Base-by-base conservation (phyloP, 805 yeast genomes). In the Monosporozyma solicola region DNA sequence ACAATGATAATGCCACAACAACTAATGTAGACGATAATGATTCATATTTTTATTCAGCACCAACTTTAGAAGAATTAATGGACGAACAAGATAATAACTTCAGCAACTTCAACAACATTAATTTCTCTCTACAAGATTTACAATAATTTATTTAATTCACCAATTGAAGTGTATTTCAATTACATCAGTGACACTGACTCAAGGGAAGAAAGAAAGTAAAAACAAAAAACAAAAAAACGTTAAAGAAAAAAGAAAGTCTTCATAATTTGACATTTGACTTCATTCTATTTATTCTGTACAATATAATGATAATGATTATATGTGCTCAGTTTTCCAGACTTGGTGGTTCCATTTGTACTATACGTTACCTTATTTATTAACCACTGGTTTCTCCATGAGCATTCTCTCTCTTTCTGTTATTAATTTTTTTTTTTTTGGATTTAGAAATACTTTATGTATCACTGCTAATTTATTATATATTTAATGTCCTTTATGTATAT, bases 21-120 rank as follows among this genome's bases (percentile, higher is more conserved):
- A 51, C 50, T 15, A 50, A 53, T 20, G 45, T 29, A 13, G 41
- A 33, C 33, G 41, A 49, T 24, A 43, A 39, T 27, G 41, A 15
- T 47, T 24, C 31, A 1, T 29, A 43, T 41, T 33, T 32, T 37
- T 63, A 61, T 50, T 53, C 65, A 47, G 64, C 71, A 5, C 70
- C 70, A 31, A 59, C 68, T 10, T 55, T 67, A 35, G 71, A 66
- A 52, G 71, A 66, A 45, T 51, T 67, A 39, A 65, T 67, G 63
- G 69, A 64, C 22, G 70, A 67, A 37, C 67, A 63, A 52, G 66
- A 63, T 50, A 45, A 43, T 24, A 41, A 16, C 6, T 20, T 41
- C 10, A 41, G 15, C 44, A 41, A 24, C 8, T 22, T 41, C 25
- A 22, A 43, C 25, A 43, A 43, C 8, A 10, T 43, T 8, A 22